A percentile compares a stretch with the other conserved stretches of the same genome.
These are phyloP conservation scores for Penicillium freii DNA, from an alignment of 2,329 filamentous ascomycete species.

Conservation along the genomic window DNA sequence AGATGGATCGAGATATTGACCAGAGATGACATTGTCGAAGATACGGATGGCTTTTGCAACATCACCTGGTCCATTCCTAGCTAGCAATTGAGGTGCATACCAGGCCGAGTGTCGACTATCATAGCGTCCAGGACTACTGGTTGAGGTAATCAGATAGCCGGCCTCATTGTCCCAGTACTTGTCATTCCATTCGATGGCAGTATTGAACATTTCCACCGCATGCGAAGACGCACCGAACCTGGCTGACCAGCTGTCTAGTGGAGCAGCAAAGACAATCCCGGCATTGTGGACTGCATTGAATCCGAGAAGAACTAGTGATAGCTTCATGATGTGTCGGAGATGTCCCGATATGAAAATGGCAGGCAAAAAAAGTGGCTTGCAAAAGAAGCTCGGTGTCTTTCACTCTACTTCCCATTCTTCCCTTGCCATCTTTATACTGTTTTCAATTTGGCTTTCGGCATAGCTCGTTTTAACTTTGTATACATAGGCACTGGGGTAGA, in stretches of 20 bases:
- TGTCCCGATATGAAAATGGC: neutral
- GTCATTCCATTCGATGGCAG: constrained; percentile 21
- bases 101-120: constrained; percentile 20
- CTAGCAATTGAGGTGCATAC: constrained; percentile 22
- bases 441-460: neutral
- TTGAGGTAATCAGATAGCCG: constrained; percentile 16
- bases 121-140: constrained; percentile 13
- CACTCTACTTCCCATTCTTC: neutral
- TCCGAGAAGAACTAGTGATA: neutral
- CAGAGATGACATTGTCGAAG: constrained; percentile 20
- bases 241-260: neutral
- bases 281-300: neutral
- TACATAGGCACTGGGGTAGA: neutral
- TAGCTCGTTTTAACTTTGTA: neutral
- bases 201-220: constrained; percentile 17
- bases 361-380: neutral
- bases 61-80: constrained; percentile 17
- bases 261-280: neutral
- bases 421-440: neutral
- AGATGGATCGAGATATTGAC: constrained; percentile 17
- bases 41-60: constrained; percentile 19
- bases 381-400: neutral
- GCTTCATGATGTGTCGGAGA: neutral
- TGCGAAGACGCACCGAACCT: neutral
- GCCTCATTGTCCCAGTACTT: constrained; percentile 16